Conservation (phyloP, 257 asterid genomes). For the Fraxinus quadrangulata region DNA sequence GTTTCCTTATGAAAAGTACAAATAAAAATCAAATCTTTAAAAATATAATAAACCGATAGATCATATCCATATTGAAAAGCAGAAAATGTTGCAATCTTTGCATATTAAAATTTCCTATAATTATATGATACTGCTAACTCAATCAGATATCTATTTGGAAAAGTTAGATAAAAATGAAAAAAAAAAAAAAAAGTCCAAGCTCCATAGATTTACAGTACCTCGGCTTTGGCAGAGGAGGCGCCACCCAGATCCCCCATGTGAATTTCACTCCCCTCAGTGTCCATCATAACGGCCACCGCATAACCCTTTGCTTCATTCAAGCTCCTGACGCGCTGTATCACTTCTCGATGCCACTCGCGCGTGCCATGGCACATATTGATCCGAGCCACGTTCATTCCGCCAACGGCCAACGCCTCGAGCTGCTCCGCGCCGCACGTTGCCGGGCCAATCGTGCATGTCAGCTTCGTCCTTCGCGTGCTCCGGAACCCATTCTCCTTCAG, state of each 20-base stretch:
- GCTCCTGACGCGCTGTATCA: slow-evolving; percentile 78
- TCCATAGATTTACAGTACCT: slow-evolving; percentile 42
- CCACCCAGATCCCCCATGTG: slow-evolving; percentile 99
- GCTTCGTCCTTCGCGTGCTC: slow-evolving; percentile 95
- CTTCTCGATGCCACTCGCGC: slow-evolving; percentile 90
- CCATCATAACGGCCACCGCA: slow-evolving; percentile 99
- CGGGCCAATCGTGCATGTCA: slow-evolving; percentile 90
- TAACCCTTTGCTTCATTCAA: slow-evolving; percentile 95
- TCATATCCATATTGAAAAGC: neutral
- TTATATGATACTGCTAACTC: neutral
- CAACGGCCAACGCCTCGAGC: slow-evolving; percentile 93
- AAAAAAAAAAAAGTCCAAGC: neutral
- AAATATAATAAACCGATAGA: neutral
- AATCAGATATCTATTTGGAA: neutral
- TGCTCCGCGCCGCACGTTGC: slow-evolving; percentile 79
- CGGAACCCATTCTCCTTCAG: slow-evolving; percentile 97
- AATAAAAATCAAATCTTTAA: neutral
- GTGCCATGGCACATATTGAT: slow-evolving; percentile 99
- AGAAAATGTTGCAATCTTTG: neutral
- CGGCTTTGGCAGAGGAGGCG: slow-evolving; percentile 85
- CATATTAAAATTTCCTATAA: neutral
- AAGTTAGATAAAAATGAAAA: neutral
- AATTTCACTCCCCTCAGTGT: slow-evolving; percentile 99
- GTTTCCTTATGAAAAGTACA: neutral
- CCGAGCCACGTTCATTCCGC: slow-evolving; percentile 97